A percentile compares a stretch with the other conserved stretches of the same genome.
Evolutionary conservation across 73 alveolate species (phyloP).

Genomic region (Paraurostyla sp.): DNA sequence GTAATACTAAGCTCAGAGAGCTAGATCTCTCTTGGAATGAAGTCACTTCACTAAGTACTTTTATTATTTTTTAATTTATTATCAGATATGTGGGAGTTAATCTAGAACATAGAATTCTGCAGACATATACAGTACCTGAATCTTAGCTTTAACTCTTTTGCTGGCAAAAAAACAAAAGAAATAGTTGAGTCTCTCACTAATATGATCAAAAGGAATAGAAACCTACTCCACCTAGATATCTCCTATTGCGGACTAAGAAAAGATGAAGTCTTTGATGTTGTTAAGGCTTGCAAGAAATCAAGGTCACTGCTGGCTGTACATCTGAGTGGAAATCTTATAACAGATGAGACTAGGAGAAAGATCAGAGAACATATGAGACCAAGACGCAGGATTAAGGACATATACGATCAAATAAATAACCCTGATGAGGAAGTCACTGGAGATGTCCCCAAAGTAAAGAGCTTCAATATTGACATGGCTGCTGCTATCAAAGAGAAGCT

Average conservation of each 20-base stretch:
- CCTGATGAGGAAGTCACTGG: constrained; percentile 30
- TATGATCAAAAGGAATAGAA: constrained; percentile 35
- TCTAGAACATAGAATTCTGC: constrained; percentile 44
- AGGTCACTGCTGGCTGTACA: constrained; percentile 71
- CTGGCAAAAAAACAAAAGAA: constrained; percentile 39
- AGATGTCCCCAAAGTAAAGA: constrained; percentile 15
- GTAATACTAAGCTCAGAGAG: constrained; percentile 37
- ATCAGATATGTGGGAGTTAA: constrained; percentile 60
- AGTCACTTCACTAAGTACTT: constrained; percentile 24
- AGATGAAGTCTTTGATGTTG: constrained; percentile 43
- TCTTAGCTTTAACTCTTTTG: constrained; percentile 51
- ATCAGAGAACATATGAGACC: constrained; percentile 65
- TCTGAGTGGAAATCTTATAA: constrained; percentile 55
- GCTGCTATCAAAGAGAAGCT: constrained; percentile 55
- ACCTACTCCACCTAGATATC: constrained; percentile 44
- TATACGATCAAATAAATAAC: constrained; percentile 37
- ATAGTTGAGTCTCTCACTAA: constrained; percentile 33
- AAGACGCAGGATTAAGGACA: constrained; percentile 42
- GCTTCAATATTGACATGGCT: neutral
- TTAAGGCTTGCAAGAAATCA: constrained; percentile 62
- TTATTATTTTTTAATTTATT: no score
- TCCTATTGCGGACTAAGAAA: constrained; percentile 52
- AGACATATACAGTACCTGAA: constrained; percentile 41
- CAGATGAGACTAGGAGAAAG: constrained; percentile 41
- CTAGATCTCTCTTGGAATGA: constrained; percentile 60